Base-by-base conservation (phyloP, 192 early-diverging fungal species). In the Coemansia sp. region DNA sequence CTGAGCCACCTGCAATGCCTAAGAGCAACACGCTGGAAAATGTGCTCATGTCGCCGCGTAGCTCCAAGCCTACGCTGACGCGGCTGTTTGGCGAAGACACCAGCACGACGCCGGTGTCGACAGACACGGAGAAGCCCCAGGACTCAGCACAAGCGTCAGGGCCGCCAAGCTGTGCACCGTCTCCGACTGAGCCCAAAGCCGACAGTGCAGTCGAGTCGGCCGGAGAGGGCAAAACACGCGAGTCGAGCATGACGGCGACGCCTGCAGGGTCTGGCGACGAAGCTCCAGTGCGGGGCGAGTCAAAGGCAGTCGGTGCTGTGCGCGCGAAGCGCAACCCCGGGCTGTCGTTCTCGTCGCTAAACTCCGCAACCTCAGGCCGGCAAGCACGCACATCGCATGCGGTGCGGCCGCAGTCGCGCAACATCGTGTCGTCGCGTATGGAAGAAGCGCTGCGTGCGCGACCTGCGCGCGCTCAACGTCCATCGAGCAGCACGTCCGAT, bases 271-370 rank as follows among this genome's bases (percentile, higher is more conserved):
- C 65, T 8, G 65, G 65, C 37, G 65, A 66, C 26, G 65, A 66
- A 36, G 21, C 9, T 20, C 11, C 62, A 15, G 11, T 11, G 25
- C 40, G 37, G 36, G 14, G 31, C 31, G 61, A 36, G 12, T 64
- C 49, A 14, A 49, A 50, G 17, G 22, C 54, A 1, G 40, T 25
- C 5, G 25, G 23, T 47, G 60, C 23, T 7, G 36, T n/a, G 37
- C 56, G 59, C 0, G 65, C 69, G 1, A 59, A 72, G 55, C 69
- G 75, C 21, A 46, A 22, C 9, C 65, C 40, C 14, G 75, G 75
- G 22, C 65, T 80, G n/a, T 62, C 62, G 25, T 80, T 80, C 44
- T 70, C 77, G 25, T 80, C 77, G 34, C 58, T 80, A 10, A 69
- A 52, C 31, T 25, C 53, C 22, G 26, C 60, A 14, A 56, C 36